These are phyloP conservation scores for Candida suzukii DNA, from an alignment of 805 yeast genomes.

Conservation along the genomic window DNA sequence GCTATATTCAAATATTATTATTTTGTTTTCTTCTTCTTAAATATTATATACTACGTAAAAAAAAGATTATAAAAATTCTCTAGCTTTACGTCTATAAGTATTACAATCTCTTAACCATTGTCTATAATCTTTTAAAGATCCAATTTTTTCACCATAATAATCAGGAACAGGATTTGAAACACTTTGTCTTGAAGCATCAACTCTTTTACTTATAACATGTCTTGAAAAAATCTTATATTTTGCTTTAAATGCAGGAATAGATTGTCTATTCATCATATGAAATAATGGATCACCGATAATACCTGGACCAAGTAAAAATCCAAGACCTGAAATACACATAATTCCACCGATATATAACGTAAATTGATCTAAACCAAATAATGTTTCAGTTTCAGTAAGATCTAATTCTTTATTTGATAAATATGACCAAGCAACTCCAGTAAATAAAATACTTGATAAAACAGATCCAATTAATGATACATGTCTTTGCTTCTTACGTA, in stretches of 20 bases:
- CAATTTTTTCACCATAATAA: slow-evolving; percentile 94
- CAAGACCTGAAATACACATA: slow-evolving; percentile 63
- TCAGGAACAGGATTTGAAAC: slow-evolving; percentile 97
- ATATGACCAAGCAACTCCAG: slow-evolving; percentile 63
- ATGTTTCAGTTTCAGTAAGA: slow-evolving; percentile 80
- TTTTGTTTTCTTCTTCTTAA: too few species aligned
- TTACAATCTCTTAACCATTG: slow-evolving; percentile 96
- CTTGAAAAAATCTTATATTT: slow-evolving; percentile 73
- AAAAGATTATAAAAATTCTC: slow-evolving; percentile 51
- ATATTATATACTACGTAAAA: background rate
- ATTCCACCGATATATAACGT: slow-evolving; percentile 73
- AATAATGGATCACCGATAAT: slow-evolving; percentile 66
- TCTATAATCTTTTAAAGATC: slow-evolving; percentile 77
- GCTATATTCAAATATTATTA: too few species aligned
- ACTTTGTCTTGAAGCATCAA: slow-evolving; percentile 86
- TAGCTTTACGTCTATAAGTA: slow-evolving; percentile 77
- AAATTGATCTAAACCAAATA: slow-evolving; percentile 87
- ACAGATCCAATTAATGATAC: slow-evolving; percentile 63
- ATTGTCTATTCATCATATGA: slow-evolving; percentile 41
- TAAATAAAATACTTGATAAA: slow-evolving; percentile 59
- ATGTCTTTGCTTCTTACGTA: slow-evolving; percentile 70
- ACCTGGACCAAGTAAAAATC: slow-evolving; percentile 78
- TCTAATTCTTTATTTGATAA: slow-evolving; percentile 81
- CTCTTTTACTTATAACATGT: slow-evolving; percentile 72
- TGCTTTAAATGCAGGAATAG: slow-evolving; percentile 37